A percentile compares a stretch with the other conserved stretches of the same genome.
phyloP scores from a whole-genome alignment of 2,329 filamentous ascomycete genomes.

The Colletotrichum sp. region DNA sequence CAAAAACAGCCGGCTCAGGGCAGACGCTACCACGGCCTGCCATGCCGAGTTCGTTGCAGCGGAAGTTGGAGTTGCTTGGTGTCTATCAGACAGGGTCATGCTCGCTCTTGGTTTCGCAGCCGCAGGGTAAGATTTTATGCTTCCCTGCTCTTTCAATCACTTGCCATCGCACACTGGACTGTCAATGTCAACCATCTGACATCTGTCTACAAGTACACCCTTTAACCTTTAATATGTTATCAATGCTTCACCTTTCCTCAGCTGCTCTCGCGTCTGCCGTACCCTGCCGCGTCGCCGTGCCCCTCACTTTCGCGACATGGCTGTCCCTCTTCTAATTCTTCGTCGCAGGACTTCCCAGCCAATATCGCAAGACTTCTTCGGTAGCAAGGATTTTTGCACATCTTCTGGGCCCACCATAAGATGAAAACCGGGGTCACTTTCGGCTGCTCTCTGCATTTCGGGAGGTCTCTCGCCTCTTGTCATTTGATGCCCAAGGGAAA shows the following conservation, averaged over 20 bases:
- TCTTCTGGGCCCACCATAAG: not conserved
- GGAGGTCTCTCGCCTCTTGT: not conserved
- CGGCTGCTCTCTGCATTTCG: constrained; percentile 11
- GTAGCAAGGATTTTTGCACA: constrained; percentile 1
- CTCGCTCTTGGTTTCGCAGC: not conserved
- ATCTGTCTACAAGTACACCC: not conserved
- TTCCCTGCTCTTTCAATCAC: not conserved
- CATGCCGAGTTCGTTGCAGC: not conserved
- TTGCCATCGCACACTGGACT: not conserved
- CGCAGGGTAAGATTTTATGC: not conserved
- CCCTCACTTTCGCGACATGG: not conserved
- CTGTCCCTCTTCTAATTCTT: not conserved
- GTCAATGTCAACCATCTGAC: not conserved
- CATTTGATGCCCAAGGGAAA: constrained; percentile 12
- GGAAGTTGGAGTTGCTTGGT: not conserved
- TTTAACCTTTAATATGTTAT: not conserved
- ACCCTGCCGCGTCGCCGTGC: not conserved
- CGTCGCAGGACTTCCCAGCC: not conserved
- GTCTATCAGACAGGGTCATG: not conserved
- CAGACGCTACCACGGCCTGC: not conserved
- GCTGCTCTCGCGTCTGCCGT: not conserved
- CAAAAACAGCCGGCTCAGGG: not conserved
- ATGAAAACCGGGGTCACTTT: constrained; percentile 8
- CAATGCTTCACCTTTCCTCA: not conserved
- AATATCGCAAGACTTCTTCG: constrained; percentile 7